A percentile compares a stretch with the other conserved stretches of the same genome.
phyloP scores from a whole-genome alignment of 192 early-diverging fungal genomes.

The Backusella morwellensis region DNA sequence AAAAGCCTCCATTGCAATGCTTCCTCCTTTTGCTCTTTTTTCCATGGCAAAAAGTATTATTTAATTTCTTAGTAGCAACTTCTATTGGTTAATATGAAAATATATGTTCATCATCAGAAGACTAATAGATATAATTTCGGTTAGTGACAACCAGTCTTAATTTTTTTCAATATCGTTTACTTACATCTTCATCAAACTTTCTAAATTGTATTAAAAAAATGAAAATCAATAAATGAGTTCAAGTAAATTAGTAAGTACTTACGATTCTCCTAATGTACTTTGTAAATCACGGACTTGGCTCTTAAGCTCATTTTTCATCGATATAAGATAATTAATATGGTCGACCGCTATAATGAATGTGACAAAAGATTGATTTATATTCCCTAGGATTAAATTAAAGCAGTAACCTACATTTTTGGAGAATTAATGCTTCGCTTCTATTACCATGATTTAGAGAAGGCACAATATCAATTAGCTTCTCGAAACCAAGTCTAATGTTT shows the following conservation, averaged over 20 bases:
- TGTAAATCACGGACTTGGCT: conserved; percentile 45
- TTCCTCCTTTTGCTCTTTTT: too few relatives aligned
- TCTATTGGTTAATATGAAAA: not conserved
- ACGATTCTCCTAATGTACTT: conserved; percentile 41
- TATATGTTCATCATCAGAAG: conserved; percentile 22
- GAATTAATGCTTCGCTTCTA: conserved; percentile 62
- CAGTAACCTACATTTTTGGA: conserved; percentile 46
- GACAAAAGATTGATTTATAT: not conserved
- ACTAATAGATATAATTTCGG: not conserved
- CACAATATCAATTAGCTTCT: conserved; percentile 68
- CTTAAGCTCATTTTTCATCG: conserved; percentile 54
- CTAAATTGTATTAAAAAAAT: not conserved
- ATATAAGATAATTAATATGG: conserved; percentile 65
- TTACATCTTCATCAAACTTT: conserved; percentile 21
- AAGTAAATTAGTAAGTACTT: not conserved
- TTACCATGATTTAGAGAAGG: conserved; percentile 64
- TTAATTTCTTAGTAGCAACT: not conserved
- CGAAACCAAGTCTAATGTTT: conserved; percentile 74
- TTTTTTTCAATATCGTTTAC: not conserved
- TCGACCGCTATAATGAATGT: conserved; percentile 54
- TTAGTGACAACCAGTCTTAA: not conserved
- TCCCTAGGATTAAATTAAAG: conserved; percentile 5
- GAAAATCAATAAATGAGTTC: not conserved
- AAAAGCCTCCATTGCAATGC: too few relatives aligned
- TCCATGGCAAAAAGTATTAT: not conserved